Conservation (phyloP, 371 early-diverging fungal genomes). For the Smittium mucronatum region DNA sequence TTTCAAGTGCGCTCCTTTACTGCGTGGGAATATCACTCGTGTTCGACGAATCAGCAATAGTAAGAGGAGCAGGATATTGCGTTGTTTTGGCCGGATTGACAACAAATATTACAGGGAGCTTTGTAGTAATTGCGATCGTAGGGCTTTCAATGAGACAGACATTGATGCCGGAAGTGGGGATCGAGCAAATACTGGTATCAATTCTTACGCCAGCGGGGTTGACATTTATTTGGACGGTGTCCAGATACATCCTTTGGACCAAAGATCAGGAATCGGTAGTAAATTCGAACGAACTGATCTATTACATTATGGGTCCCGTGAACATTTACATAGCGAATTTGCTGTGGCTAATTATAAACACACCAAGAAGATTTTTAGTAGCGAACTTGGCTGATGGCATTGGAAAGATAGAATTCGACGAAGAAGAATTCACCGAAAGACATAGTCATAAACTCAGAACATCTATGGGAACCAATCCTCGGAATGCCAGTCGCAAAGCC, state of each 20-base stretch:
- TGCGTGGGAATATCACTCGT: not conserved
- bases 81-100: not conserved
- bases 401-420: too few relatives aligned
- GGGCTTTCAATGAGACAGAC: not conserved
- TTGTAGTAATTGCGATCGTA: not conserved
- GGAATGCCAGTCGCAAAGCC: not conserved
- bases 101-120: not conserved
- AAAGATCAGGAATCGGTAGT: not conserved
- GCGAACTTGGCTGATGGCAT: too few relatives aligned
- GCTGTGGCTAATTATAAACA: not conserved
- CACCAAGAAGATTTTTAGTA: not conserved
- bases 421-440: not conserved
- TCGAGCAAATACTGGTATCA: not conserved
- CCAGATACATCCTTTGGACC: not conserved
- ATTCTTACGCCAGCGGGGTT: not conserved
- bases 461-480: not conserved
- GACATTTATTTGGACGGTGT: not conserved
- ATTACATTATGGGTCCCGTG: not conserved
- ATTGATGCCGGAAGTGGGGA: not conserved
- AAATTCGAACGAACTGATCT: not conserved
- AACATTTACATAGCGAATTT: not conserved
- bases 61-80: not conserved
- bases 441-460: not conserved
- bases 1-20: not conserved
- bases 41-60: not conserved